A percentile compares a stretch with the other conserved stretches of the same genome.
phyloP scores from a whole-genome alignment of 2,329 filamentous ascomycete species.

The Alternaria incomplexa region DNA sequence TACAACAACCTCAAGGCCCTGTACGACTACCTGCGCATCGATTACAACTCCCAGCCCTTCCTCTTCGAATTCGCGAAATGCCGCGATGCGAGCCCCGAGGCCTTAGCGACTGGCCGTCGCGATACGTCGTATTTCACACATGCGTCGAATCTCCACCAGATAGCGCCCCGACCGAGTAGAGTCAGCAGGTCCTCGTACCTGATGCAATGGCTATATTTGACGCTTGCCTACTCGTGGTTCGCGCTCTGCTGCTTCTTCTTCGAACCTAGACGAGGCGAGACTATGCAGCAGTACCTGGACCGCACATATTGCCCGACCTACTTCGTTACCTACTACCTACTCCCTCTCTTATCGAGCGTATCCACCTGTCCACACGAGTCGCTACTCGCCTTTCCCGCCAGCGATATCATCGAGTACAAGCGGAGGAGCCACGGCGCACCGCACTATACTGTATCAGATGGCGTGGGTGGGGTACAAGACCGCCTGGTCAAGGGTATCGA shows the following conservation, averaged over 20 bases:
- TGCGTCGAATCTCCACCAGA: conserved; percentile 61
- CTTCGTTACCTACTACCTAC: conserved; percentile 58
- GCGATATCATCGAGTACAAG: conserved; percentile 61
- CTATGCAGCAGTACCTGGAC: conserved; percentile 57
- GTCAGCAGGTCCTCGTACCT: conserved; percentile 49
- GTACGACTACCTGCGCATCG: conserved; percentile 62
- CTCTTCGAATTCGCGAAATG: conserved; percentile 58
- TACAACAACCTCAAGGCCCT: conserved; percentile 63
- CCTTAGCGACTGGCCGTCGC: background rate
- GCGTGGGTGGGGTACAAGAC: conserved; percentile 59
- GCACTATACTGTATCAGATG: conserved; percentile 59
- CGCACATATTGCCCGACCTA: conserved; percentile 58
- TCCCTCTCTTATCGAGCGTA: conserved; percentile 62
- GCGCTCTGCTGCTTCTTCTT: conserved; percentile 59
- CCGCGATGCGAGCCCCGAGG: conserved; percentile 3
- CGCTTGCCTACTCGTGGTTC: conserved; percentile 62
- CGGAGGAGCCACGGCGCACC: conserved; percentile 54
- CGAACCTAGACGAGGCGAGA: conserved; percentile 52
- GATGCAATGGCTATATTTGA: conserved; percentile 54
- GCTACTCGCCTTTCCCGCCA: conserved; percentile 60
- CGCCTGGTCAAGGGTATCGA: conserved; percentile 52
- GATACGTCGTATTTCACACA: conserved; percentile 57
- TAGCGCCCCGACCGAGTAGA: conserved; percentile 51
- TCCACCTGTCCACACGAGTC: conserved; percentile 61
- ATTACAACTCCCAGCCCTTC: conserved; percentile 59